Base-by-base conservation (phyloP, 306 rosid species). In the Mimosa pudica region DNA sequence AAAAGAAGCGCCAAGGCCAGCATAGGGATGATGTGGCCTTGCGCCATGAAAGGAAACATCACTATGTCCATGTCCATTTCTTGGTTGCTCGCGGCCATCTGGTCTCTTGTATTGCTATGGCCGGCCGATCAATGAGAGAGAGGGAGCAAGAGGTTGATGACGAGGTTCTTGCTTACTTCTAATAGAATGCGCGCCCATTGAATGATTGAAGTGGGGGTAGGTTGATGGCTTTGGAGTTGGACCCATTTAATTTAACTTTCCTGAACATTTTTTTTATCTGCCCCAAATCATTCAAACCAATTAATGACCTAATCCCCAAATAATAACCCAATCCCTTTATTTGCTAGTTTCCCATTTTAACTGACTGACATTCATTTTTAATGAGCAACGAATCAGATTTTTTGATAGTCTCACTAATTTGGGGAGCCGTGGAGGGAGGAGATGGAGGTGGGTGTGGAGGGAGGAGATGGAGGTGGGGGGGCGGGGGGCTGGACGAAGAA, bases 21-120 rank as follows among this genome's bases (percentile, higher is more conserved):
- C 76, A 85, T 86, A 0, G 97, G 97, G 32, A 88, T 89, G 0
- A 91, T 88, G 86, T 91, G 97, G 44, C 97, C 97, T 76, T 89
- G 92, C 2, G 85, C 92, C 97, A 91, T 91, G 83, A 89, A 91
- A 0, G 97, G 97, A 75, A 91, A 86, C 10, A 91, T 11, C 24
- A 91, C 77, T 17, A 86, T 74, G 30, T 79, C 48, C 52, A 82
- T 69, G 35, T 77, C 55, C 52, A 80, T 69, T 18, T 79, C 55
- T 62, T 80, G 58, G 10, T 78, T 75, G 12, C 18, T 24, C 16
- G 79, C 35, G 42, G 81, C 86, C 94, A 88, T 87, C 67, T 38
- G 42, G 42, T 38, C 42, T 38, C 5, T 38, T 75, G 13, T 48
- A 13, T 2, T 11, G 52, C 14, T 48, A 48, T 3, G 52, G 52